Percentiles rank a stretch among this genome's conserved stretches.
Conservation (phyloP, 2,329 filamentous ascomycete species). For the Aureobasidium sp. region DNA sequence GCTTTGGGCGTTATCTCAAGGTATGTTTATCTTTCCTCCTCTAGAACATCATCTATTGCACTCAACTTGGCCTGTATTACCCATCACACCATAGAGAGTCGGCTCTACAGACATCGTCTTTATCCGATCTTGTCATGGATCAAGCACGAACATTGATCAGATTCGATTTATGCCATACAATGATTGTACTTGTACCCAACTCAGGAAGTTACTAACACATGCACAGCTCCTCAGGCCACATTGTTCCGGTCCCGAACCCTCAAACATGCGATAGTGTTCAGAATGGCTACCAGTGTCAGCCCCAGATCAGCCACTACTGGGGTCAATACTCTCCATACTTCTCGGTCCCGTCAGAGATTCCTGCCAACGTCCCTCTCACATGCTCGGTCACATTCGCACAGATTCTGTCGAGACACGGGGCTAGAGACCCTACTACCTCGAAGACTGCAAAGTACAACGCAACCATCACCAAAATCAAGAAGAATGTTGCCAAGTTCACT, state of each 20-base stretch:
- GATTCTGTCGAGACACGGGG: conserved; percentile 75
- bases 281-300: conserved; percentile 53
- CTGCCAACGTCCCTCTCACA: conserved; percentile 49
- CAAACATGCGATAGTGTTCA: conserved; percentile 14
- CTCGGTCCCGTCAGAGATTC: conserved; percentile 58
- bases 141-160: background rate
- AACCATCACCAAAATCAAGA: conserved; percentile 58
- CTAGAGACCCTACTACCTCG: conserved; percentile 63
- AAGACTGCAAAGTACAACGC: conserved; percentile 58
- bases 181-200: background rate
- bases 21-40: background rate
- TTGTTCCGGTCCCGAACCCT: conserved; percentile 8
- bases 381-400: conserved; percentile 75
- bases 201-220: background rate
- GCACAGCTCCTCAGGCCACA: conserved; percentile 1
- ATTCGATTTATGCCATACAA: background rate
- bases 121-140: background rate
- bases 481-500: conserved; percentile 31
- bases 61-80: background rate
- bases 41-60: background rate
- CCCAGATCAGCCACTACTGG: conserved; percentile 59
- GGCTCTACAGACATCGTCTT: background rate
- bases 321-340: conserved; percentile 86
- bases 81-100: background rate
- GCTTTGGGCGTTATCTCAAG: conserved; percentile 5